A percentile compares a stretch with the other conserved stretches of the same genome.
Evolutionary conservation across 495 filamentous ascomycete genomes (phyloP).

Genomic region (Amniculicola lignicola): DNA sequence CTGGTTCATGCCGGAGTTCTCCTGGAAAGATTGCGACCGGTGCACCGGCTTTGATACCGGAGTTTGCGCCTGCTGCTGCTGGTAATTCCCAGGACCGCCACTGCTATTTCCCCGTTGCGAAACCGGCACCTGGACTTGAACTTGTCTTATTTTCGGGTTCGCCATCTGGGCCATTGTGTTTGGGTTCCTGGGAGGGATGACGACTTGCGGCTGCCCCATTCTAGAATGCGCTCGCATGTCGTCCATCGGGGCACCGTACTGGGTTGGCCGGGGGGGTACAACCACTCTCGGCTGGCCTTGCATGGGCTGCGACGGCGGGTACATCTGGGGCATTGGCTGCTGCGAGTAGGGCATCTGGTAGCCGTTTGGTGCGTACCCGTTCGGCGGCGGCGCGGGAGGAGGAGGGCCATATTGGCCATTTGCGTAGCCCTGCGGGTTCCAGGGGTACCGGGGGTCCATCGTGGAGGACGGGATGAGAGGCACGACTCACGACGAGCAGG

Average conservation of each 20-base stretch:
- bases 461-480: background rate
- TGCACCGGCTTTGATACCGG: slow-evolving; percentile 10
- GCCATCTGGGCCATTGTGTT: slow-evolving; percentile 7
- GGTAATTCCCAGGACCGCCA: background rate
- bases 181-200: slow-evolving; percentile 13
- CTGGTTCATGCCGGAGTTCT: slow-evolving; percentile 1
- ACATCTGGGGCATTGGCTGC: slow-evolving; percentile 18
- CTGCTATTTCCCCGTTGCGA: slow-evolving; percentile 9
- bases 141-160: slow-evolving; percentile 23
- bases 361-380: slow-evolving; percentile 19
- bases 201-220: slow-evolving; percentile 16
- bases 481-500: background rate
- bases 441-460: slow-evolving; percentile 31
- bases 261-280: slow-evolving; percentile 25
- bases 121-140: slow-evolving; percentile 13
- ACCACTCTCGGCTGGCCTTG: slow-evolving; percentile 22
- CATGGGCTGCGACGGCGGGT: slow-evolving; percentile 5
- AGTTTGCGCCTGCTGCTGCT: slow-evolving; percentile 6
- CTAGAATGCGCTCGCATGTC: background rate
- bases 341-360: slow-evolving; percentile 13
- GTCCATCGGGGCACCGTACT: background rate
- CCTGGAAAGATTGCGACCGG: slow-evolving; percentile 18
- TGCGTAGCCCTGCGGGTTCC: slow-evolving; percentile 20
- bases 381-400: slow-evolving; percentile 19
- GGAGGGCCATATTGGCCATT: slow-evolving; percentile 22